Evolutionary conservation across 2,329 filamentous ascomycete species (phyloP).

Genomic region (Xylariaceae sp.): DNA sequence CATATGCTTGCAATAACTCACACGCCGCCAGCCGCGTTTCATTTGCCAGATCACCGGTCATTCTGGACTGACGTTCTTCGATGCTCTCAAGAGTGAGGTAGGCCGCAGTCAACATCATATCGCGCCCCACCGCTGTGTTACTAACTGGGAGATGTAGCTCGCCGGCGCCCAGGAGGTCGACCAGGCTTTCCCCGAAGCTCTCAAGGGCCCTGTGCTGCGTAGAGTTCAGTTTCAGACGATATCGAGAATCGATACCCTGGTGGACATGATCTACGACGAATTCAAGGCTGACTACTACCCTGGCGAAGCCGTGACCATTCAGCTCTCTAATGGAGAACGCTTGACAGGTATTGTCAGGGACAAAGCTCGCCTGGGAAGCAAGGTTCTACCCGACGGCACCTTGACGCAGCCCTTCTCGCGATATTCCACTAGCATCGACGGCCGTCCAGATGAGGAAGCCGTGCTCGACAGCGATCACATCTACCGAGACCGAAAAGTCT

Average conservation of each 20-base stretch:
- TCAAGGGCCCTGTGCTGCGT: conserved; percentile 86
- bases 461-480: conserved; percentile 79
- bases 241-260: conserved; percentile 79
- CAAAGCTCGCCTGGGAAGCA: conserved; percentile 71
- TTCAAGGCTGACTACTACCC: conserved; percentile 91
- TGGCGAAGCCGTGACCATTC: conserved; percentile 75
- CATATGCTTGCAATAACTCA: conserved; percentile 3
- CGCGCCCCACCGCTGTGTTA: conserved; percentile 1
- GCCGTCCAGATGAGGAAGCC: conserved; percentile 65
- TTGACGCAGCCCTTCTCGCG: conserved; percentile 68
- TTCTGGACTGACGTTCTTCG: conserved; percentile 86
- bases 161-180: conserved; percentile 85
- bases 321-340: conserved; percentile 64
- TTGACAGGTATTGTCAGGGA: conserved; percentile 75
- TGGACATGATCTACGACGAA: conserved; percentile 65
- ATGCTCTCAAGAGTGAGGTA: conserved; percentile 89
- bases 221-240: conserved; percentile 88
- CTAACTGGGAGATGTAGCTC: conserved; percentile 44
- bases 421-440: conserved; percentile 74
- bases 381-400: conserved; percentile 62
- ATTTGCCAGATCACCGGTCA: conserved; percentile 96
- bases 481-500: conserved; percentile 81
- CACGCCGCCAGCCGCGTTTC: conserved; percentile 65
- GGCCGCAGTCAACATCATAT: conserved; percentile 25
- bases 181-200: conserved; percentile 81